Percentiles rank a stretch among this genome's conserved stretches.
phyloP scores from a whole-genome alignment of 1,284 basidiomycete genomes.

The Peniophora sp. region DNA sequence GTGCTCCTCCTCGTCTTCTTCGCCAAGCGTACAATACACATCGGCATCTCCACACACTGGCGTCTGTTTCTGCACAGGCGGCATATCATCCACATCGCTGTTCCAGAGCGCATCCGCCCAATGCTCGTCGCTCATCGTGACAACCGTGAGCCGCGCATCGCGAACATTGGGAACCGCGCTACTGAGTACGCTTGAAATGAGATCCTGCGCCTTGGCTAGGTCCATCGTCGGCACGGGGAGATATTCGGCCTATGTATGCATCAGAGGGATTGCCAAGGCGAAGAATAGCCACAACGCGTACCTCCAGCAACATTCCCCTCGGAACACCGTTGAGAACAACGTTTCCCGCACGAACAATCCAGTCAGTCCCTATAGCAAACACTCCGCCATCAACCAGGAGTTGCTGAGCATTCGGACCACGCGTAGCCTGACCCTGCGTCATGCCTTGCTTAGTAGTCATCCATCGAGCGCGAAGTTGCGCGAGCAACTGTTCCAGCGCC shows the following conservation, averaged over 20 bases:
- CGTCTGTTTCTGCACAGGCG: constrained; percentile 13
- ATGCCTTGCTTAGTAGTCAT: constrained; percentile 53
- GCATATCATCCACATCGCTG: constrained; percentile 49
- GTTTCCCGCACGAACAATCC: constrained; percentile 73
- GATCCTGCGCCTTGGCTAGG: constrained; percentile 59
- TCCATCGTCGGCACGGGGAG: constrained; percentile 61
- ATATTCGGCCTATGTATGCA: constrained; percentile 56
- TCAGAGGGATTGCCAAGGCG: neutral
- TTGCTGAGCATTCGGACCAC: constrained; percentile 49
- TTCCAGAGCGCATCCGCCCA: constrained; percentile 77
- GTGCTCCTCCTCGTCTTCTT: constrained; percentile 39
- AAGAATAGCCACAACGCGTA: constrained; percentile 20
- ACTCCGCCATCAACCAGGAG: constrained; percentile 61
- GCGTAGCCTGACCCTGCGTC: constrained; percentile 31
- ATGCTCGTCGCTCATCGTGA: constrained; percentile 63
- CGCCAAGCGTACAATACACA: constrained; percentile 45
- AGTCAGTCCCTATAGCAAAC: constrained; percentile 68
- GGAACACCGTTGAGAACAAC: constrained; percentile 62
- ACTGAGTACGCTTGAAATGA: constrained; percentile 63
- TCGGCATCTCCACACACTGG: constrained; percentile 18
- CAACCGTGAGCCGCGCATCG: constrained; percentile 64
- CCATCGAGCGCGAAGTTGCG: constrained; percentile 68
- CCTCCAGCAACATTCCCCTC: constrained; percentile 76
- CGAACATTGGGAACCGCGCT: constrained; percentile 63
- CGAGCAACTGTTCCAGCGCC: constrained; percentile 62